These are phyloP conservation scores for Skeletonema grethae DNA, from an alignment of 108 stramenopile species.

Conservation along the genomic window DNA sequence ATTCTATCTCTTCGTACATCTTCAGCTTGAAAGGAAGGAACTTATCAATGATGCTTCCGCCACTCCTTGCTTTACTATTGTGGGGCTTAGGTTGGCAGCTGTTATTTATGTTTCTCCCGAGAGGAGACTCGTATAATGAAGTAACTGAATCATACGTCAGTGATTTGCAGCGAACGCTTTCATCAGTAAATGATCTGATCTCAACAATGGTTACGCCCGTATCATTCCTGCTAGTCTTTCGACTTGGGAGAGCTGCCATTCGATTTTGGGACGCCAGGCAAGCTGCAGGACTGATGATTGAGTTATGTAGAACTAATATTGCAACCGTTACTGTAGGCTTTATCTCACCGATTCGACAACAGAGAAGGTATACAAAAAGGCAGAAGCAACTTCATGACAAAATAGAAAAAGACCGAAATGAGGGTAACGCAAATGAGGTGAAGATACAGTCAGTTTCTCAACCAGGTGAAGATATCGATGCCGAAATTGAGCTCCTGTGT, in stretches of 20 bases:
- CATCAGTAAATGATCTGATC: conserved; percentile 31
- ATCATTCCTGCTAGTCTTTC: conserved; percentile 45
- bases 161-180: conserved; percentile 23
- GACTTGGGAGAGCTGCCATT: conserved; percentile 32
- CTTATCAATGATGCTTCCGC: conserved; percentile 33
- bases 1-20: conserved; percentile 39
- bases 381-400: conserved; percentile 4
- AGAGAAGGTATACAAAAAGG: conserved; percentile 9
- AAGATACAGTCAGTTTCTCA: not conserved
- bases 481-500: conserved; percentile 24
- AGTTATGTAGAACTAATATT: conserved; percentile 30
- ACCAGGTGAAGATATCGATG: not conserved
- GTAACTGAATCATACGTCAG: not conserved
- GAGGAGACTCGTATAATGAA: conserved; percentile 12
- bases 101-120: conserved; percentile 20
- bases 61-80: conserved; percentile 18
- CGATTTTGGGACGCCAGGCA: conserved; percentile 40
- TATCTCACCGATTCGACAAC: conserved; percentile 28
- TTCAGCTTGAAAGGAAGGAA: conserved; percentile 35
- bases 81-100: conserved; percentile 51
- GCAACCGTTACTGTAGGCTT: conserved; percentile 33
- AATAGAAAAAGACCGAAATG: not conserved
- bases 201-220: conserved; percentile 31
- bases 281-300: conserved; percentile 37
- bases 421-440: not conserved